These are phyloP conservation scores for Colletotrichum horii DNA, from an alignment of 2,329 filamentous ascomycete species.

Conservation along the genomic window DNA sequence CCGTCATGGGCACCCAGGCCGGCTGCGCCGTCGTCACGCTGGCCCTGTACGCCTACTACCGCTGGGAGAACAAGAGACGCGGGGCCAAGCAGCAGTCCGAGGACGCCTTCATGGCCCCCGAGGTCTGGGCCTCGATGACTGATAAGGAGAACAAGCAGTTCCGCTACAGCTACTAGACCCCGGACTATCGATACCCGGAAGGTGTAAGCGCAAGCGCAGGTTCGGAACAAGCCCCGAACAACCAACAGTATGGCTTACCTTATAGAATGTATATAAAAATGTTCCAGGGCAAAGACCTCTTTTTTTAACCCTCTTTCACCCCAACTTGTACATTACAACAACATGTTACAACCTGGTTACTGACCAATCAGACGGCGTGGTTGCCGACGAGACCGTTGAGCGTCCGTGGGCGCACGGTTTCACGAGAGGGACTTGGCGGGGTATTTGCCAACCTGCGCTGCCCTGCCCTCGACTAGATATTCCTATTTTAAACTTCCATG, in stretches of 20 bases:
- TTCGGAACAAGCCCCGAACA: neutral
- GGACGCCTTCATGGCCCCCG: conserved; percentile 43
- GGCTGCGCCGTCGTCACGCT: conserved; percentile 47
- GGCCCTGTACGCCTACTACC: conserved; percentile 54
- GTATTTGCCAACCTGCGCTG: neutral
- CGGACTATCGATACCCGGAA: neutral
- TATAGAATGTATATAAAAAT: neutral
- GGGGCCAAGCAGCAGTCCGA: conserved; percentile 35
- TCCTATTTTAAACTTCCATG: neutral
- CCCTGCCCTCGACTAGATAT: neutral
- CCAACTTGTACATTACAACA: neutral
- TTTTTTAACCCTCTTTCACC: neutral
- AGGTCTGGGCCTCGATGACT: conserved; percentile 55
- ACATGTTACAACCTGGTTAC: neutral
- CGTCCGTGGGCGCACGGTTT: neutral
- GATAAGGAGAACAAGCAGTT: conserved; percentile 64
- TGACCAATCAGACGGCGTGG: neutral
- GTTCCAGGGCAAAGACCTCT: neutral
- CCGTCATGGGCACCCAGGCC: conserved; percentile 57
- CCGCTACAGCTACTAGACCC: conserved; percentile 51
- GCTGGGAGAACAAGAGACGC: conserved; percentile 50
- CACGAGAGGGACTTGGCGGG: neutral
- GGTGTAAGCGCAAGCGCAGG: neutral
- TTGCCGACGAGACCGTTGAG: neutral
- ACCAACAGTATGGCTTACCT: neutral